phyloP scores from a whole-genome alignment of 805 yeast genomes.

The Saturnispora sekii region DNA sequence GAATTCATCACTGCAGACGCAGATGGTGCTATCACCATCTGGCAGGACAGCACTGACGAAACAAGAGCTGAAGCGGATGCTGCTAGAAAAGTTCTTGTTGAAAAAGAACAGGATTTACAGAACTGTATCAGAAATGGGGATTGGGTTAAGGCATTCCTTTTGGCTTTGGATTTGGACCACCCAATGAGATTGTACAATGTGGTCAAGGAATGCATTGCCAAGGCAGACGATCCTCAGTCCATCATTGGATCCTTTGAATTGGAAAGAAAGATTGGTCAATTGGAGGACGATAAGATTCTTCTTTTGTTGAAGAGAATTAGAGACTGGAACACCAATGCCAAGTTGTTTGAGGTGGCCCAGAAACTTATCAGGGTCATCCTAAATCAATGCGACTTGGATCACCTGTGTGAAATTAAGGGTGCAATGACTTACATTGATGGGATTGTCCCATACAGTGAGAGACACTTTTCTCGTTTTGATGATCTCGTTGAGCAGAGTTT shows the following conservation, averaged over 20 bases:
- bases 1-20: conserved; percentile 84
- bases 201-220: conserved; percentile 47
- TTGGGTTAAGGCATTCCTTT: conserved; percentile 81
- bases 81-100: conserved; percentile 49
- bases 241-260: conserved; percentile 47
- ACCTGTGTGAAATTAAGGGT: conserved; percentile 55
- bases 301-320: conserved; percentile 64
- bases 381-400: conserved; percentile 41
- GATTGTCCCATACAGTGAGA: conserved; percentile 80
- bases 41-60: conserved; percentile 85
- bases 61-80: conserved; percentile 45
- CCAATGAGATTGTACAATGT: conserved; percentile 83
- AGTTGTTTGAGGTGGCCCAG: conserved; percentile 74
- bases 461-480: conserved; percentile 73
- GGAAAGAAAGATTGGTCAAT: conserved; percentile 49
- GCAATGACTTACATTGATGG: conserved; percentile 59
- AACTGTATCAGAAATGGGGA: conserved; percentile 64
- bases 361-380: conserved; percentile 60
- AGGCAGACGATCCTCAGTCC: conserved; percentile 40
- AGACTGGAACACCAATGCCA: conserved; percentile 91
- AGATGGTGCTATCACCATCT: conserved; percentile 80
- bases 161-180: conserved; percentile 81
- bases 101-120: conserved; percentile 79
- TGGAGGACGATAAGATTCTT: conserved; percentile 51
- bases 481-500: conserved; percentile 79